Conservation (phyloP, 176 grass and related monocot genomes). For the Bonia amplexicaulis region DNA sequence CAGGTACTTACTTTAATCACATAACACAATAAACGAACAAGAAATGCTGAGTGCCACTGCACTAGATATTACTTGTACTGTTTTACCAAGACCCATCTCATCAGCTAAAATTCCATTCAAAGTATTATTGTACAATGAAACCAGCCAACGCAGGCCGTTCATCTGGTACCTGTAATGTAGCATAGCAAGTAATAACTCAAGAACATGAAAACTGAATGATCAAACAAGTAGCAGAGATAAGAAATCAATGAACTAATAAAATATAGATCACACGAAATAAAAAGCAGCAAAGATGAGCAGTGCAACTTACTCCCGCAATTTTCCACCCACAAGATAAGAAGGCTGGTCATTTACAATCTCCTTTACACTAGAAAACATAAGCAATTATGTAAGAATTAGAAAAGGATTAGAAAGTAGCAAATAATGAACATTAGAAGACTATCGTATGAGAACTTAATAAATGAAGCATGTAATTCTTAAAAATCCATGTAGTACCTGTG, state of each 20-base stretch:
- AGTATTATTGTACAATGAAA: slow-evolving; percentile 99
- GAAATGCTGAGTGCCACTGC: slow-evolving; percentile 22
- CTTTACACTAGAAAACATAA: slow-evolving; percentile 75
- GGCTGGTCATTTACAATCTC: slow-evolving; percentile 86
- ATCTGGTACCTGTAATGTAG: slow-evolving; percentile 81
- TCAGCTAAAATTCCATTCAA: slow-evolving; percentile 99
- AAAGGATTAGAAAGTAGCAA: neutral
- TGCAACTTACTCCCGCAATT: slow-evolving; percentile 83
- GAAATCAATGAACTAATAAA: neutral
- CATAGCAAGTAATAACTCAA: slow-evolving; percentile 12
- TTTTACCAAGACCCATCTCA: slow-evolving; percentile 99
- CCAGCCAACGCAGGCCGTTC: slow-evolving; percentile 98
- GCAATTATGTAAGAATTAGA: slow-evolving; percentile 34
- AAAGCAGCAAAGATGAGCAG: neutral
- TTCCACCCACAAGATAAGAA: slow-evolving; percentile 77
- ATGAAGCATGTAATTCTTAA: slow-evolving; percentile 18
- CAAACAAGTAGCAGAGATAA: neutral
- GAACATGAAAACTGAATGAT: slow-evolving; percentile 1
- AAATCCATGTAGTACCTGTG: slow-evolving; percentile 67
- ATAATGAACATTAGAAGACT: neutral
- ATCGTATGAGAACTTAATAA: neutral
- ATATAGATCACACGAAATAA: neutral
- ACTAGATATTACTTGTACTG: slow-evolving; percentile 76
- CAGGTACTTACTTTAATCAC: neutral
- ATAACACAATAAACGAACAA: neutral